Percentiles rank a stretch among this genome's conserved stretches.
Evolutionary conservation across 768 basidiomycete genomes (phyloP).

Genomic region (Botryobasidium botryosum): DNA sequence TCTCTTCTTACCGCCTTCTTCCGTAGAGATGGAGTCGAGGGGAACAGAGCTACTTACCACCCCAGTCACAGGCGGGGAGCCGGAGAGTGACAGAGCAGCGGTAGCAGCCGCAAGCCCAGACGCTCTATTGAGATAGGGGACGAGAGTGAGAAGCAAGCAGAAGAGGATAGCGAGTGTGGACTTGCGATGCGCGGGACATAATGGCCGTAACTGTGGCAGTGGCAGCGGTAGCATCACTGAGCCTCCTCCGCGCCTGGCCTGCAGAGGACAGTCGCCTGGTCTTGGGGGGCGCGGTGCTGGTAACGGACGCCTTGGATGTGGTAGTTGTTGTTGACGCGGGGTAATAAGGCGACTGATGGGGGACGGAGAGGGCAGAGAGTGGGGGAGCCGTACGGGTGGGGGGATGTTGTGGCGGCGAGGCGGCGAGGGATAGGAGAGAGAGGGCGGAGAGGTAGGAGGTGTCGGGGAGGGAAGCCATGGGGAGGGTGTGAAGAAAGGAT

Average conservation of each 20-base stretch:
- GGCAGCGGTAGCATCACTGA: conserved; percentile 72
- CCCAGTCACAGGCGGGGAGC: conserved; percentile 18
- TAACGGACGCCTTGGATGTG: neutral
- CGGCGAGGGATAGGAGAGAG: conserved; percentile 7
- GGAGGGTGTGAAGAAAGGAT: neutral
- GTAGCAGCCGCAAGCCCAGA: conserved; percentile 12
- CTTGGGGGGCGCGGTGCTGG: conserved; percentile 18
- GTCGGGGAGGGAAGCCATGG: neutral
- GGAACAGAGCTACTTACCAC: neutral
- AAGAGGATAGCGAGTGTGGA: neutral
- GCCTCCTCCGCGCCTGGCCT: conserved; percentile 48
- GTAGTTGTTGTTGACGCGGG: neutral
- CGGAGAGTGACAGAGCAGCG: conserved; percentile 27
- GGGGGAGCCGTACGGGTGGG: conserved; percentile 9
- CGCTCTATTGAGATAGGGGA: conserved; percentile 3
- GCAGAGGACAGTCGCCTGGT: conserved; percentile 58
- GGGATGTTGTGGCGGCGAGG: conserved; percentile 1
- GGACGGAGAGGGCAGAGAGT: conserved; percentile 2
- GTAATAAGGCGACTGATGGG: conserved; percentile 1
- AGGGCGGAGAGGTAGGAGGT: conserved; percentile 1
- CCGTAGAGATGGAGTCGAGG: neutral
- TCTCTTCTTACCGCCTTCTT: conserved; percentile 41
- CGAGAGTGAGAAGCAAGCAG: neutral
- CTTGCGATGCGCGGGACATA: neutral
- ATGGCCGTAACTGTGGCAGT: conserved; percentile 50